Percentiles rank a stretch among this genome's conserved stretches.
Conservation (phyloP, 2,329 filamentous ascomycete species). For the Gyromitra esculenta region DNA sequence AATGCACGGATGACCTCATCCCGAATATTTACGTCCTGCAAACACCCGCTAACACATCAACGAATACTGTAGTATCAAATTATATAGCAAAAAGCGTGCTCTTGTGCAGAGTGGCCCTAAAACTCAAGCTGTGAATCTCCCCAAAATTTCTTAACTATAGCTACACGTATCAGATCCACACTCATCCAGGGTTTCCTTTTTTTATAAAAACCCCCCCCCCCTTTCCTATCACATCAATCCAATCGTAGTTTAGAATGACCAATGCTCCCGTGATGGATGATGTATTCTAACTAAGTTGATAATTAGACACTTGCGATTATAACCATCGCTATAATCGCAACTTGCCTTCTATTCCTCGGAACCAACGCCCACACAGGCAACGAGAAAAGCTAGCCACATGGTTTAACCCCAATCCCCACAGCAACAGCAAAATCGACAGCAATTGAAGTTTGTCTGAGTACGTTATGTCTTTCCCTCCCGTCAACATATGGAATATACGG, state of each 20-base stretch:
- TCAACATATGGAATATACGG: background rate
- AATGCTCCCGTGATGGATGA: background rate
- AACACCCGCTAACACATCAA: conserved; percentile 9
- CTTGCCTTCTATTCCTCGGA: conserved; percentile 51
- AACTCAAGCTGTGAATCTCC: conserved; percentile 75
- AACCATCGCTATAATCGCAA: conserved; percentile 50
- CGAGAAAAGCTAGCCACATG: conserved; percentile 4
- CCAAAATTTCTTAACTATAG: background rate
- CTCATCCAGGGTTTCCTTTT: background rate
- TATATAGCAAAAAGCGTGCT: conserved; percentile 80
- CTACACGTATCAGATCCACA: background rate
- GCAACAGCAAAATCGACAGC: background rate
- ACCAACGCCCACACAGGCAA: conserved; percentile 45
- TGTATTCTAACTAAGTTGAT: background rate
- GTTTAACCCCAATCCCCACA: background rate
- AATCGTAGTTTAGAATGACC: background rate
- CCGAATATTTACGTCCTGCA: background rate
- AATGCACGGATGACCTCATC: background rate
- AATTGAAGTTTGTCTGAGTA: background rate
- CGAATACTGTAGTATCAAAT: conserved; percentile 67
- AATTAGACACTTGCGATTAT: conserved; percentile 49
- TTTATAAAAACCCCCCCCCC: background rate
- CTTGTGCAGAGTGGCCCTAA: conserved; percentile 94
- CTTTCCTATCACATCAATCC: background rate
- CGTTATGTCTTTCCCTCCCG: background rate